A percentile compares a stretch with the other conserved stretches of the same genome.
phyloP scores from a whole-genome alignment of 1,284 basidiomycete genomes.

The Papiliotrema flavescens region DNA sequence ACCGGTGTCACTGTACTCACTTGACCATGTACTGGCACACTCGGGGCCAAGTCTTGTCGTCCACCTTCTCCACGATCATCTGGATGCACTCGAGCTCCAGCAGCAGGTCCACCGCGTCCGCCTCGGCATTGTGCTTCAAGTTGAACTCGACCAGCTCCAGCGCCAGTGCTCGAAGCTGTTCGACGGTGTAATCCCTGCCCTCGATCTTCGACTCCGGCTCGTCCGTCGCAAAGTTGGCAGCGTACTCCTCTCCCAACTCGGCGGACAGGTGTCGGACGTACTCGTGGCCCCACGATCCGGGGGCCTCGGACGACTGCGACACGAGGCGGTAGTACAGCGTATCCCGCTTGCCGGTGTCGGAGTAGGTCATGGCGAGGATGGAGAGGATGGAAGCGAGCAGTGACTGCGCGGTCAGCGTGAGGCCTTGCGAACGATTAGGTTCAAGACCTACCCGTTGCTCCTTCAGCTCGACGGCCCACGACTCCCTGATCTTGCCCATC shows the following conservation, averaged over 20 bases:
- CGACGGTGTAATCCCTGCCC: constrained; percentile 32
- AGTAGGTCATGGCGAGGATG: constrained; percentile 99
- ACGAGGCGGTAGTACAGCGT: constrained; percentile 88
- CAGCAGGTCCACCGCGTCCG: constrained; percentile 93
- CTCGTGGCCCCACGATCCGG: constrained; percentile 97
- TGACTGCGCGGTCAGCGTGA: constrained; percentile 57
- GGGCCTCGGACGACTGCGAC: constrained; percentile 76
- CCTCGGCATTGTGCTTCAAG: constrained; percentile 92
- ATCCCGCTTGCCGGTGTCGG: constrained; percentile 90
- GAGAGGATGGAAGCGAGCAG: constrained; percentile 98
- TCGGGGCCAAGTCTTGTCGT: constrained; percentile 72
- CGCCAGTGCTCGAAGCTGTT: constrained; percentile 74
- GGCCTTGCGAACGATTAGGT: neutral
- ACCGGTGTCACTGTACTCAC: constrained; percentile 51
- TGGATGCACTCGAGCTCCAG: constrained; percentile 92
- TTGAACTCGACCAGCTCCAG: constrained; percentile 88
- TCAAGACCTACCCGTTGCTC: constrained; percentile 67
- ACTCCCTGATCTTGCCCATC: constrained; percentile 75
- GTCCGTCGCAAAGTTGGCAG: constrained; percentile 49
- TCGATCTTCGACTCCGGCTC: constrained; percentile 21
- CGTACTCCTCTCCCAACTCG: constrained; percentile 93
- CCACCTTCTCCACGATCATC: constrained; percentile 70
- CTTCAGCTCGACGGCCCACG: constrained; percentile 62
- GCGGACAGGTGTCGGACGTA: constrained; percentile 96
- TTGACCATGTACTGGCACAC: constrained; percentile 98